Percentiles rank a stretch among this genome's conserved stretches.
These are phyloP conservation scores for Gymnopilus junonius DNA, from an alignment of 768 basidiomycete species.

Conservation along the genomic window DNA sequence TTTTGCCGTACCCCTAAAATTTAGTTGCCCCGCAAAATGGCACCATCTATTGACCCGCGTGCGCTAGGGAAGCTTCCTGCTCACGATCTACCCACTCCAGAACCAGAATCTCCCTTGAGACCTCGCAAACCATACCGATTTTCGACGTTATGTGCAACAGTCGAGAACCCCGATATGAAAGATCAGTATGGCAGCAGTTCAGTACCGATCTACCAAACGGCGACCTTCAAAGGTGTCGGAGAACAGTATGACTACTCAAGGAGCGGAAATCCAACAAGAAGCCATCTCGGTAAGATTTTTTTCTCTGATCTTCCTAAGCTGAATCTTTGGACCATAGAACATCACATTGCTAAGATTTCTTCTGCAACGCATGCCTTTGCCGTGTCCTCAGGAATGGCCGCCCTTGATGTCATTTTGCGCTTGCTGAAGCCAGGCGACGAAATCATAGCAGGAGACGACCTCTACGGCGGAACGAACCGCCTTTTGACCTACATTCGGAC, in stretches of 20 bases:
- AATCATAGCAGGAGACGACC: conserved; percentile 94
- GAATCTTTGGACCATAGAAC: conserved; percentile 59
- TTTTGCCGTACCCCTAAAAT: background rate
- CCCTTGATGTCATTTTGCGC: conserved; percentile 92
- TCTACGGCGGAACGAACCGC: conserved; percentile 98
- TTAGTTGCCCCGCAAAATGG: conserved; percentile 27
- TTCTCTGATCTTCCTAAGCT: conserved; percentile 6
- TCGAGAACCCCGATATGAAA: conserved; percentile 89
- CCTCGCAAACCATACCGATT: conserved; percentile 81
- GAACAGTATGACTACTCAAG: conserved; percentile 93
- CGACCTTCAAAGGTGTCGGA: conserved; percentile 94
- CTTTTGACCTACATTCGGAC: conserved; percentile 87
- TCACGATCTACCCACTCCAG: conserved; percentile 78
- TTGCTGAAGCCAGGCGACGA: conserved; percentile 95
- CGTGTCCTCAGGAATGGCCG: conserved; percentile 98
- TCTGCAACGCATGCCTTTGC: conserved; percentile 88
- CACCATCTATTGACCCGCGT: conserved; percentile 42
- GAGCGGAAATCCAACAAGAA: conserved; percentile 96
- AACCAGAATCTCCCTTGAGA: conserved; percentile 75
- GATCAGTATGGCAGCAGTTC: conserved; percentile 95
- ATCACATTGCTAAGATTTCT: conserved; percentile 97
- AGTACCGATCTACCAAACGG: conserved; percentile 97
- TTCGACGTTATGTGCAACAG: conserved; percentile 89
- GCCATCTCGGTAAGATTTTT: conserved; percentile 75
- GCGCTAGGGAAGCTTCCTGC: conserved; percentile 29